Evolutionary conservation across 2,329 filamentous ascomycete genomes (phyloP).

Genomic region (Ophiosphaerella korrae): DNA sequence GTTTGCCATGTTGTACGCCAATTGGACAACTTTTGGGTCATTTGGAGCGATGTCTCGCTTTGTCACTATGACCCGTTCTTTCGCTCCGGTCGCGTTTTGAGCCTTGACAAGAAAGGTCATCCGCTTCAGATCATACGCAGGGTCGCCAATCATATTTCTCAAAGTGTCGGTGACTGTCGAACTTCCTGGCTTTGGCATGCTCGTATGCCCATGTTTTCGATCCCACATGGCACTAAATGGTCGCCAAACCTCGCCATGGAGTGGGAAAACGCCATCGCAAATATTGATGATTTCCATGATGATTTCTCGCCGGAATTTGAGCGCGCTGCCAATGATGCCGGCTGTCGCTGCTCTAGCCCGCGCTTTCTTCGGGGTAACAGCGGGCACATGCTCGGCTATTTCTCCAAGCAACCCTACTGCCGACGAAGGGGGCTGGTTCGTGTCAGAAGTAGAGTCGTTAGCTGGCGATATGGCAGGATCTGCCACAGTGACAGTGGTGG

Average conservation of each 20-base stretch:
- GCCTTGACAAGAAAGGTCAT: conserved; percentile 41
- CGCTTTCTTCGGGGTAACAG: conserved; percentile 8
- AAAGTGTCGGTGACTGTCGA: conserved; percentile 58
- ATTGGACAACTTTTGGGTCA: conserved; percentile 52
- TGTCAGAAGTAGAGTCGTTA: neutral
- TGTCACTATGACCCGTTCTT: conserved; percentile 58
- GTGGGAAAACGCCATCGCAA: conserved; percentile 61
- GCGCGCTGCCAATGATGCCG: conserved; percentile 17
- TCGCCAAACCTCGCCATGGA: conserved; percentile 60
- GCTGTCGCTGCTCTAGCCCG: conserved; percentile 9
- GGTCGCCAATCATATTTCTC: conserved; percentile 54
- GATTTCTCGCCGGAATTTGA: conserved; percentile 47
- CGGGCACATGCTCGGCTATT: conserved; percentile 7
- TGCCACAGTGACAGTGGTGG: neutral
- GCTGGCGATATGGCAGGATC: neutral
- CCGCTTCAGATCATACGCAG: conserved; percentile 56
- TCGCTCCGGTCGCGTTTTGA: conserved; percentile 35
- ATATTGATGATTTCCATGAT: conserved; percentile 60
- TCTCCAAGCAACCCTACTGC: conserved; percentile 11
- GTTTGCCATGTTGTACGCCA: conserved; percentile 59
- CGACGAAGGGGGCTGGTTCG: conserved; percentile 4
- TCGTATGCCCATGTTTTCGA: conserved; percentile 42
- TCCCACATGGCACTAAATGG: conserved; percentile 62
- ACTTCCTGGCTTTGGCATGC: conserved; percentile 55
- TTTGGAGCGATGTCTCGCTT: conserved; percentile 53